Conservation (phyloP, 306 rosid genomes). For the Ochetophila trinervis region DNA sequence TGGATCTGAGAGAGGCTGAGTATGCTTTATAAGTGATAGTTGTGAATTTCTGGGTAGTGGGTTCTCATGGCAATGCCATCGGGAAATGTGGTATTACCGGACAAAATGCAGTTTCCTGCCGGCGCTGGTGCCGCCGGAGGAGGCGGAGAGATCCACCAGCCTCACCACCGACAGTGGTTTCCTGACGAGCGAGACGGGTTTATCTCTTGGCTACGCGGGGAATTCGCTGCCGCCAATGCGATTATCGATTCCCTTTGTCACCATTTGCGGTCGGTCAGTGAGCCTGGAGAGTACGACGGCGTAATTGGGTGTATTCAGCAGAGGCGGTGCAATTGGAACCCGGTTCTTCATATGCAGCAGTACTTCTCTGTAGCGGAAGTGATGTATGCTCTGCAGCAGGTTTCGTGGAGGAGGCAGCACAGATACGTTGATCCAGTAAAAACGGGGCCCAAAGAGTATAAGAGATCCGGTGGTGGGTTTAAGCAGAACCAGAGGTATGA, state of each 20-base stretch:
- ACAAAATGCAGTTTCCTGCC: constrained; percentile 73
- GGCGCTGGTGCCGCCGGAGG: constrained; percentile 35
- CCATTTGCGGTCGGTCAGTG: constrained; percentile 71
- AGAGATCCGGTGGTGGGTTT: constrained; percentile 56
- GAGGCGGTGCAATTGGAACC: constrained; percentile 84
- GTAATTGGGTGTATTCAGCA: constrained; percentile 67
- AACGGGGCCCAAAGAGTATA: constrained; percentile 51
- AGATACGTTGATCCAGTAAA: constrained; percentile 58
- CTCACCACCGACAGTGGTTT: constrained; percentile 60
- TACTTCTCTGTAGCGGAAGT: constrained; percentile 86
- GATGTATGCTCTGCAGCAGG: constrained; percentile 66
- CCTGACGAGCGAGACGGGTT: constrained; percentile 95
- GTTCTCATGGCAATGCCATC: constrained; percentile 94
- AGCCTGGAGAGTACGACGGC: constrained; percentile 74
- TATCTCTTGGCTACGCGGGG: constrained; percentile 90
- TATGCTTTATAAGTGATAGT: constrained; percentile 48
- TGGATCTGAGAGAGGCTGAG: constrained; percentile 43
- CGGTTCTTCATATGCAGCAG: constrained; percentile 95
- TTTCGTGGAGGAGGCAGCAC: constrained; percentile 75
- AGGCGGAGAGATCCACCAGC: constrained; percentile 58
- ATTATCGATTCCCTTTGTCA: constrained; percentile 84
- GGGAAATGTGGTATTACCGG: constrained; percentile 67
- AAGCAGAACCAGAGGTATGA: constrained; percentile 63
- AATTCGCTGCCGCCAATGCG: constrained; percentile 95
- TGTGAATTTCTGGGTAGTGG: constrained; percentile 30